phyloP scores from a whole-genome alignment of 1,284 basidiomycete species.

The Heterobasidion parviporum region DNA sequence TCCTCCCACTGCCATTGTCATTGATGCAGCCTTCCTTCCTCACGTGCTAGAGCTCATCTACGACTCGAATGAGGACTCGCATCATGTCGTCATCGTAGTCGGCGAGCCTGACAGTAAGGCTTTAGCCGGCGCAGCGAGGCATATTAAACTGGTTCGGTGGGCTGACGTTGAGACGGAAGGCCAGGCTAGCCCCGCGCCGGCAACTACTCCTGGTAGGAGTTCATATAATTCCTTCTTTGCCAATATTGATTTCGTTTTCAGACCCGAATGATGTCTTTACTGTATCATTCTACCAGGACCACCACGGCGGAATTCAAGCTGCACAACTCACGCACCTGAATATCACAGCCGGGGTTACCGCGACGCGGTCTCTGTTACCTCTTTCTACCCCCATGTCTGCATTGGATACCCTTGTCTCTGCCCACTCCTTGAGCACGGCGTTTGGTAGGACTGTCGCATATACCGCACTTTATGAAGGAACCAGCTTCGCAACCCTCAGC shows the following conservation, averaged over 20 bases:
- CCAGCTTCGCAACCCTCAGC: constrained; percentile 57
- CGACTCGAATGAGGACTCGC: constrained; percentile 39
- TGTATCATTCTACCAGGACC: constrained; percentile 51
- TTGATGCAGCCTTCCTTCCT: constrained; percentile 52
- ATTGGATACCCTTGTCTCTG: constrained; percentile 68
- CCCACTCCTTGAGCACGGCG: constrained; percentile 57
- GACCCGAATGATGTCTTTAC: constrained; percentile 58
- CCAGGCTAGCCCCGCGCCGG: constrained; percentile 33
- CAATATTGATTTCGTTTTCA: constrained; percentile 16
- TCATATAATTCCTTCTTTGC: constrained; percentile 12
- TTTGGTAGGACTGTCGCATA: constrained; percentile 70
- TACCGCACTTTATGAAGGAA: constrained; percentile 65
- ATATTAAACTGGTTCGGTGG: constrained; percentile 51
- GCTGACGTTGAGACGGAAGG: constrained; percentile 60
- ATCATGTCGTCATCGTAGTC: constrained; percentile 59
- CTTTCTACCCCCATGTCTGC: constrained; percentile 50
- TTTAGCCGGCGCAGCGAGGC: constrained; percentile 33
- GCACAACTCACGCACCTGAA: constrained; percentile 71
- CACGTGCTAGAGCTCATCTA: constrained; percentile 60
- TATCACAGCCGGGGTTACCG: constrained; percentile 71
- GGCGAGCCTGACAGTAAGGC: constrained; percentile 41
- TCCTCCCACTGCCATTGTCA: constrained; percentile 61
- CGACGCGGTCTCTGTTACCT: constrained; percentile 58
- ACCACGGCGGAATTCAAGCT: constrained; percentile 45
- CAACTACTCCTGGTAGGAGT: constrained; percentile 38